These are phyloP conservation scores for Hymenoscyphus repandus DNA, from an alignment of 2,329 filamentous ascomycete genomes.

Conservation along the genomic window DNA sequence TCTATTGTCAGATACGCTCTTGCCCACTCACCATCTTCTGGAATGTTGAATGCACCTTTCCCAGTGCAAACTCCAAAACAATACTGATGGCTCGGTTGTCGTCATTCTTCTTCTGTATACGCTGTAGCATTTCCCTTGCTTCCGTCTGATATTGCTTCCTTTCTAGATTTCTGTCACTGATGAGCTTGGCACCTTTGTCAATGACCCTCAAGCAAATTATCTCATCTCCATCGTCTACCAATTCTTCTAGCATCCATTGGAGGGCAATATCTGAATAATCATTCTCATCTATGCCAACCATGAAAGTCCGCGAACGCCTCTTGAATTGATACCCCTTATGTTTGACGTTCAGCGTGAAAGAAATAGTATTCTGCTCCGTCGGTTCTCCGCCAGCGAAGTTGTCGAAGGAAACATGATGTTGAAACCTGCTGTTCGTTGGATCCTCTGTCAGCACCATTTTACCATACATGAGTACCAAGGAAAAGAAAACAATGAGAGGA, in stretches of 20 bases:
- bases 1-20: not conserved
- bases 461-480: slow-evolving; percentile 1
- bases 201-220: slow-evolving; percentile 68
- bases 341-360: slow-evolving; percentile 65
- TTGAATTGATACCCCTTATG: slow-evolving; percentile 67
- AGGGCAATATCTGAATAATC: slow-evolving; percentile 71
- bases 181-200: slow-evolving; percentile 64
- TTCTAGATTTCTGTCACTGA: slow-evolving; percentile 53
- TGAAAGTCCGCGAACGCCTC: slow-evolving; percentile 62
- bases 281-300: slow-evolving; percentile 69
- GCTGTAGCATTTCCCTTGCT: slow-evolving; percentile 57
- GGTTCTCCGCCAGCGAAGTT: slow-evolving; percentile 65
- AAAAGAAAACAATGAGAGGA: slow-evolving; percentile 3
- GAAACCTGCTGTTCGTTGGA: slow-evolving; percentile 46
- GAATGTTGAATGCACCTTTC: slow-evolving; percentile 67
- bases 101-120: slow-evolving; percentile 63
- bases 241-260: slow-evolving; percentile 68
- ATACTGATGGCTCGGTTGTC: slow-evolving; percentile 67
- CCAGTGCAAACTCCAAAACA: slow-evolving; percentile 66
- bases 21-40: slow-evolving; percentile 60
- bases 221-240: slow-evolving; percentile 73
- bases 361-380: slow-evolving; percentile 50
- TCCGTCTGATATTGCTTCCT: slow-evolving; percentile 59
- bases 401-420: slow-evolving; percentile 67
- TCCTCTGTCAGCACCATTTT: slow-evolving; percentile 25